A percentile compares a stretch with the other conserved stretches of the same genome.
These are phyloP conservation scores for Diutina mesorugosa DNA, from an alignment of 1,139 yeast genomes.

Conservation along the genomic window DNA sequence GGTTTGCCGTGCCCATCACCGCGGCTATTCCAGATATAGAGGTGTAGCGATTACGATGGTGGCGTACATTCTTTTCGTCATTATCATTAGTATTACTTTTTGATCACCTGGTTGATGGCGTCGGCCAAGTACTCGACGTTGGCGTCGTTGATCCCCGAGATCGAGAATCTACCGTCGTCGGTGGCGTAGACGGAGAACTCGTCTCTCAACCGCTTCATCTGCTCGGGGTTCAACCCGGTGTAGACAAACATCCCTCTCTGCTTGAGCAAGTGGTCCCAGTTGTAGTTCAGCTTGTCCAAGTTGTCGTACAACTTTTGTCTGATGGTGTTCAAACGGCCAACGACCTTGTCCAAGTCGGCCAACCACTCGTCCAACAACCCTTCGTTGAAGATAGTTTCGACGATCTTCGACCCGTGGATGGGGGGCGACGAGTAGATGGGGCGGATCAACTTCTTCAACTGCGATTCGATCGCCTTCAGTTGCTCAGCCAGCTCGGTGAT, in stretches of 20 bases:
- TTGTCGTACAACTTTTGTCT: slow-evolving; percentile 52
- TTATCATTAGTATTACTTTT: slow-evolving; percentile 3
- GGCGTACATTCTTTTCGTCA: not conserved
- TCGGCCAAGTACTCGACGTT: slow-evolving; percentile 78
- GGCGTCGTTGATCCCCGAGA: slow-evolving; percentile 73
- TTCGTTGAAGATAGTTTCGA: slow-evolving; percentile 57
- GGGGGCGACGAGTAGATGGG: slow-evolving; percentile 92
- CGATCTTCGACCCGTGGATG: slow-evolving; percentile 85
- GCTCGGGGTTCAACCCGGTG: slow-evolving; percentile 66
- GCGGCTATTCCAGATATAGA: too few species aligned
- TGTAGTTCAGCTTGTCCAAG: slow-evolving; percentile 40
- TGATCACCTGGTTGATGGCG: slow-evolving; percentile 51
- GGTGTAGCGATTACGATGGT: too few species aligned
- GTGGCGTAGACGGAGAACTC: slow-evolving; percentile 77
- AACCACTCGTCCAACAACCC: slow-evolving; percentile 64
- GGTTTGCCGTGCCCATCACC: too few species aligned
- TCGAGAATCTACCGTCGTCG: slow-evolving; percentile 80
- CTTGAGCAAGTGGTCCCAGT: slow-evolving; percentile 77
- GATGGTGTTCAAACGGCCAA: slow-evolving; percentile 64
- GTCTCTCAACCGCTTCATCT: slow-evolving; percentile 56
- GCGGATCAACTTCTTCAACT: slow-evolving; percentile 67
- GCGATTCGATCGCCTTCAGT: slow-evolving; percentile 50
- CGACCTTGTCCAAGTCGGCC: slow-evolving; percentile 63
- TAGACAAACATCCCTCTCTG: slow-evolving; percentile 97
- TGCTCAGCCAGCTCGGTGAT: slow-evolving; percentile 35